Evolutionary conservation across 805 yeast genomes (phyloP).

Genomic region (Cyberlindnera suaveolens): DNA sequence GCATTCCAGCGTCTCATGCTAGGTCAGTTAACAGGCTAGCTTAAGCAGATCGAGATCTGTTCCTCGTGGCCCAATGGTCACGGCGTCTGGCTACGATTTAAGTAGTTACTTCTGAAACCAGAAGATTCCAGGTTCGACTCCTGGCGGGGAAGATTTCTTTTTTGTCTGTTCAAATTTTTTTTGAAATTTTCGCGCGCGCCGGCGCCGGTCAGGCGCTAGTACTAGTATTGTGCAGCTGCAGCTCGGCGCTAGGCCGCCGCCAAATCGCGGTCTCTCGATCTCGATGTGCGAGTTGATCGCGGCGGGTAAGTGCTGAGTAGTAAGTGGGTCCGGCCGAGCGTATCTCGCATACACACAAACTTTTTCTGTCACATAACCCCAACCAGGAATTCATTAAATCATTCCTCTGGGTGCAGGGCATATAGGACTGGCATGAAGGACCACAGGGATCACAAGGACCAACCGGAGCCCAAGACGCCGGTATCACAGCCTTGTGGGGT

Average conservation of each 20-base stretch:
- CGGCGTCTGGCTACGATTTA: conserved; percentile 67
- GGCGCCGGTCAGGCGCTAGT: too few relatives aligned
- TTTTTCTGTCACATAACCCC: not conserved
- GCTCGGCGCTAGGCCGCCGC: too few relatives aligned
- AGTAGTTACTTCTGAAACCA: conserved; percentile 35
- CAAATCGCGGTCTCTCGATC: too few relatives aligned
- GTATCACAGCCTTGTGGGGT: conserved; percentile 4
- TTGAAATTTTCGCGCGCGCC: too few relatives aligned
- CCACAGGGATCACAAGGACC: conserved; percentile 3
- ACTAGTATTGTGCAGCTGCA: too few relatives aligned
- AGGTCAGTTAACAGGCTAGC: too few relatives aligned
- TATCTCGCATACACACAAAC: not conserved
- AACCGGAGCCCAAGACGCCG: conserved; percentile 8
- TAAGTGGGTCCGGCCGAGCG: not conserved
- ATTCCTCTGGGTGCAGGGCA: not conserved
- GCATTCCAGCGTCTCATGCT: too few relatives aligned
- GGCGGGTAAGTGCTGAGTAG: too few relatives aligned
- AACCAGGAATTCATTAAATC: not conserved
- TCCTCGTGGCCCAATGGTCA: conserved; percentile 75
- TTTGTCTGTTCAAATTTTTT: not conserved
- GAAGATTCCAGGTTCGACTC: conserved; percentile 31
- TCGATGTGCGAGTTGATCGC: not conserved
- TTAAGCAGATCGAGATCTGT: conserved; percentile 25
- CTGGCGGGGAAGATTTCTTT: conserved; percentile 29
- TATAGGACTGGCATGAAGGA: not conserved